phyloP scores from a whole-genome alignment of 208 protist genomes.

The Crithidia expoeki region DNA sequence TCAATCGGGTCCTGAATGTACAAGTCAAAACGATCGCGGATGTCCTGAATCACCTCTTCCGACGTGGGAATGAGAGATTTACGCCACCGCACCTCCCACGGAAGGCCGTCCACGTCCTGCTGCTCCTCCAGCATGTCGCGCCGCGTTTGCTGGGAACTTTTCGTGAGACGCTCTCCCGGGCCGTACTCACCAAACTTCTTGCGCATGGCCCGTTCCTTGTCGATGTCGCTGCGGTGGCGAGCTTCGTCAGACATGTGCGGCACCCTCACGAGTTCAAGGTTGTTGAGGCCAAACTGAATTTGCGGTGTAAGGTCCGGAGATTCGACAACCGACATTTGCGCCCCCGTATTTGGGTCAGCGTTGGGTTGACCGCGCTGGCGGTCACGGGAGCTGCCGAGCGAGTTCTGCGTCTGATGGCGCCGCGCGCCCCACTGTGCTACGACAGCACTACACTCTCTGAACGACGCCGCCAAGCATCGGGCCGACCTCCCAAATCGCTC shows the following conservation, averaged over 20 bases:
- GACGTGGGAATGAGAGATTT: conserved; percentile 86
- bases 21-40: conserved; percentile 89
- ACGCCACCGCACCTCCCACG: conserved; percentile 89
- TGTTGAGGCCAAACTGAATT: conserved; percentile 78
- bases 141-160: conserved; percentile 71
- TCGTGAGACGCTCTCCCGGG: conserved; percentile 78
- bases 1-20: conserved; percentile 91
- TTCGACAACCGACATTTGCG: conserved; percentile 80
- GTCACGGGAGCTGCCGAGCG: conserved; percentile 63
- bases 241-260: conserved; percentile 60
- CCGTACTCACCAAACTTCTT: conserved; percentile 72
- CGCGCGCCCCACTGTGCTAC: conserved; percentile 17
- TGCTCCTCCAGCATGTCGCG: conserved; percentile 88
- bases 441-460: background rate
- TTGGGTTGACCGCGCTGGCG: conserved; percentile 69
- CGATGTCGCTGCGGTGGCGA: conserved; percentile 70
- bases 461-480: conserved; percentile 9
- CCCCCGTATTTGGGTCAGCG: conserved; percentile 71
- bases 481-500: conserved; percentile 6
- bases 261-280: conserved; percentile 74
- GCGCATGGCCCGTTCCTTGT: conserved; percentile 82
- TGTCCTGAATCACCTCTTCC: conserved; percentile 89
- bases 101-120: conserved; percentile 89
- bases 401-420: conserved; percentile 47
- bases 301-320: conserved; percentile 80